phyloP scores from a whole-genome alignment of 2,329 filamentous ascomycete species.

The Pyricularia pennisetigena region DNA sequence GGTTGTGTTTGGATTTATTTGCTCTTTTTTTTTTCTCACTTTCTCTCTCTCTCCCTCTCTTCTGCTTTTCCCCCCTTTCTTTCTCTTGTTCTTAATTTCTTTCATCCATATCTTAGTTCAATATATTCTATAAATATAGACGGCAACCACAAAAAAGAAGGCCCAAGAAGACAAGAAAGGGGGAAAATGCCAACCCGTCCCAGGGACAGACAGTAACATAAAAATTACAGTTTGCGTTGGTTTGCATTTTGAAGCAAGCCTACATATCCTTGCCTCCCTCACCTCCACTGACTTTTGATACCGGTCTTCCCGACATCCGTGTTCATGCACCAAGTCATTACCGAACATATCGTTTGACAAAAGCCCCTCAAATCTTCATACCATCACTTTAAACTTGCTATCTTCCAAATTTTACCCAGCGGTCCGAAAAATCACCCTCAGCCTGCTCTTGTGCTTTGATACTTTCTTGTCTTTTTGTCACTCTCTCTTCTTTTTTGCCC shows the following conservation, averaged over 20 bases:
- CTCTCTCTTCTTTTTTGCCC: background rate
- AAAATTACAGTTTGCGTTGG: no score
- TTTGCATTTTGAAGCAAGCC: background rate
- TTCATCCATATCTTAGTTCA: no score
- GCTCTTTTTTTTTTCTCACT: background rate
- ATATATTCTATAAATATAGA: no score
- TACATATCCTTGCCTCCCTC: background rate
- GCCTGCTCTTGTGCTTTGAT: background rate
- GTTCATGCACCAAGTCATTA: background rate
- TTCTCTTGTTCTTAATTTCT: no score
- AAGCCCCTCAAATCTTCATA: background rate
- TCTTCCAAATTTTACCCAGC: background rate
- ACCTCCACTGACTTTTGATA: background rate
- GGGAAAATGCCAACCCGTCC: no score
- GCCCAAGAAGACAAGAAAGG: no score
- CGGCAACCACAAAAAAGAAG: no score
- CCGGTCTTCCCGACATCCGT: background rate
- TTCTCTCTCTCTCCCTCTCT: no score
- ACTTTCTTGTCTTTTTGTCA: background rate
- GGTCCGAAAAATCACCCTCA: background rate
- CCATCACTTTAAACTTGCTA: background rate
- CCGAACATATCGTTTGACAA: background rate
- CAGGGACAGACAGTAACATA: no score
- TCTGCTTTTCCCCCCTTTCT: no score
- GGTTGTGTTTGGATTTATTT: background rate